phyloP scores from a whole-genome alignment of 768 basidiomycete genomes.

The Termitomyces sp. region DNA sequence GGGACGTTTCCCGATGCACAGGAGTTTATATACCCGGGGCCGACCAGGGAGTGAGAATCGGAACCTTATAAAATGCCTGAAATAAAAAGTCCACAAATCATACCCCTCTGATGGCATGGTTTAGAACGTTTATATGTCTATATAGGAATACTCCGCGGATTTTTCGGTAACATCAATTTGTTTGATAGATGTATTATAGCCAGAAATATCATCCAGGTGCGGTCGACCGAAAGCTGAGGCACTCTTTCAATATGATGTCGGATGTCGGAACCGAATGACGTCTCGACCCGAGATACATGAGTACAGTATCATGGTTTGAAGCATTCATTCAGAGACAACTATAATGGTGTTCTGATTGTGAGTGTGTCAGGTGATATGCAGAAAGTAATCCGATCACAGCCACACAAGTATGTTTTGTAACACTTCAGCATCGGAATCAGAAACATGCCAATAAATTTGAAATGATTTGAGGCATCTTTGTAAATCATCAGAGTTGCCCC shows the following conservation, averaged over 20 bases:
- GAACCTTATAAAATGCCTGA: too few relatives aligned
- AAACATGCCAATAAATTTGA: background rate
- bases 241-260: background rate
- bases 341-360: background rate
- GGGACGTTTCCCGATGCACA: background rate
- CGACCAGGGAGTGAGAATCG: background rate
- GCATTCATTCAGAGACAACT: too few relatives aligned
- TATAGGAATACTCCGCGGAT: background rate
- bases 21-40: background rate
- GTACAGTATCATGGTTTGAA: background rate
- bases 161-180: background rate
- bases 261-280: background rate
- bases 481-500: background rate
- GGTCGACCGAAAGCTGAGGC: background rate
- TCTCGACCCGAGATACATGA: too few relatives aligned
- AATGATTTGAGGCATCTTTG: background rate
- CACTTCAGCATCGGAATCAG: background rate
- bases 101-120: background rate
- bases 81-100: background rate
- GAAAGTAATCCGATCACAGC: background rate
- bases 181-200: background rate
- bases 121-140: background rate
- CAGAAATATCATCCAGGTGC: background rate
- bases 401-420: background rate
- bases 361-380: too few relatives aligned